phyloP scores from a whole-genome alignment of 768 basidiomycete species.

The Chalciporus pseudorubinellus region DNA sequence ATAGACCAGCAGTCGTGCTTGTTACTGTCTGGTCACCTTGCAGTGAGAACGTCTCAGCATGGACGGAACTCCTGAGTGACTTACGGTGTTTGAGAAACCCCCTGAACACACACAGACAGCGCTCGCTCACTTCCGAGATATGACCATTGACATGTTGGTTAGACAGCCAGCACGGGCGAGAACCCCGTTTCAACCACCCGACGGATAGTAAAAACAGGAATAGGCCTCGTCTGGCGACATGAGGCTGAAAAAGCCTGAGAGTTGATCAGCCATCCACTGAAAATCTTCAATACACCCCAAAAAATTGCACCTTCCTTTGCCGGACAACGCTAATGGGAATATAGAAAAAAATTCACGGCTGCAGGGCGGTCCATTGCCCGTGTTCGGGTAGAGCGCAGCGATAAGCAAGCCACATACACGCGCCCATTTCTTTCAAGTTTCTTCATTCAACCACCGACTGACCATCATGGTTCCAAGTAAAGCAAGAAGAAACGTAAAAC shows the following conservation, averaged over 20 bases:
- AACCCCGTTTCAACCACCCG: not conserved
- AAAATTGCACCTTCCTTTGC: slow-evolving; percentile 16
- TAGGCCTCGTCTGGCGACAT: not conserved
- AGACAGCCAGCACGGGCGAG: not conserved
- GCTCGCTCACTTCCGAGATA: slow-evolving; percentile 3
- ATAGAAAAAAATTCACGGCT: not conserved
- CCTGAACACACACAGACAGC: slow-evolving; percentile 4
- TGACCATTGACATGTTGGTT: no score
- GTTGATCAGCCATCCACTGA: not conserved
- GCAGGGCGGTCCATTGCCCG: not conserved
- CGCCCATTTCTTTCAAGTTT: slow-evolving; percentile 14
- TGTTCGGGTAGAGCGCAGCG: slow-evolving; percentile 16
- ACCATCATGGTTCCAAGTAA: slow-evolving; percentile 1
- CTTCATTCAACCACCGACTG: slow-evolving; percentile 15
- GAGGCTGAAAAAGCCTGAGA: not conserved
- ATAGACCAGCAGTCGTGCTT: slow-evolving; percentile 4
- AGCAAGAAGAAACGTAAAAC: slow-evolving; percentile 19
- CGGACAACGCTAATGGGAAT: slow-evolving; percentile 2
- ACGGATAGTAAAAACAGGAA: not conserved
- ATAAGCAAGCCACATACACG: not conserved
- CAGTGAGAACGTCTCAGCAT: not conserved
- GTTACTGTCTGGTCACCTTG: not conserved
- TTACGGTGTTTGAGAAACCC: slow-evolving; percentile 3
- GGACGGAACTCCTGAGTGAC: slow-evolving; percentile 5
- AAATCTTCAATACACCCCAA: not conserved